Percentiles rank a stretch among this genome's conserved stretches.
These are phyloP conservation scores for Immersiella caudata DNA, from an alignment of 495 filamentous ascomycete species.

Conservation along the genomic window DNA sequence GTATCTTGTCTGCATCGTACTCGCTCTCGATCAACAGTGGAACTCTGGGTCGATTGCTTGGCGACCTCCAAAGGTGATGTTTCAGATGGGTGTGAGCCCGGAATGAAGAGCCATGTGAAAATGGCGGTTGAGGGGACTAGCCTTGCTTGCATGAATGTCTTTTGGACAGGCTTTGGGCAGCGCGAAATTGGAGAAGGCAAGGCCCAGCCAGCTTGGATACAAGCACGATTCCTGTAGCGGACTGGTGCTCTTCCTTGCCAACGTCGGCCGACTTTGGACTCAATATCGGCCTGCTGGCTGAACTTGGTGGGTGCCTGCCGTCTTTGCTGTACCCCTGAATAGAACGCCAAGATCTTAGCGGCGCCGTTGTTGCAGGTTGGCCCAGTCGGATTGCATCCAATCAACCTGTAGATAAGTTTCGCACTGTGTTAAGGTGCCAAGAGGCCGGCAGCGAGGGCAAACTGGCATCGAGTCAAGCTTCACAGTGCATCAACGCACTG, in stretches of 20 bases:
- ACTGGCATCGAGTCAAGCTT: not conserved
- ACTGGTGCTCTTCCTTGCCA: no score
- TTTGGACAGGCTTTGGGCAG: no score
- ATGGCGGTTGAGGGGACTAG: not conserved
- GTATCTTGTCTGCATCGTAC: not conserved
- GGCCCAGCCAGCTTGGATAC: no score
- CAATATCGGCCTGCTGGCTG: not conserved
- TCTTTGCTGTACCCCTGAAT: not conserved
- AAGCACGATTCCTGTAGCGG: no score
- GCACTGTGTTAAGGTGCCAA: not conserved
- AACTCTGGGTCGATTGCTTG: not conserved
- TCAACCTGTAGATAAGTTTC: not conserved
- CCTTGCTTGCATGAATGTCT: no score
- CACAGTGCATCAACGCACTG: constrained; percentile 14
- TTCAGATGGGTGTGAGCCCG: not conserved
- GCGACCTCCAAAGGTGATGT: not conserved
- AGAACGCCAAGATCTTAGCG: not conserved
- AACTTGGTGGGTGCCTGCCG: not conserved
- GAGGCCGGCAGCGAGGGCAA: not conserved
- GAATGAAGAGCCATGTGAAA: not conserved
- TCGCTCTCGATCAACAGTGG: not conserved
- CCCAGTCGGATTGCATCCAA: not conserved
- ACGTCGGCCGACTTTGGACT: not conserved
- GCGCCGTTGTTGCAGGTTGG: not conserved
- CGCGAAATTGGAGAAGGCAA: no score